Evolutionary conservation across 2,329 filamentous ascomycete species (phyloP).

Genomic region (Aspergillus novofumigatus): DNA sequence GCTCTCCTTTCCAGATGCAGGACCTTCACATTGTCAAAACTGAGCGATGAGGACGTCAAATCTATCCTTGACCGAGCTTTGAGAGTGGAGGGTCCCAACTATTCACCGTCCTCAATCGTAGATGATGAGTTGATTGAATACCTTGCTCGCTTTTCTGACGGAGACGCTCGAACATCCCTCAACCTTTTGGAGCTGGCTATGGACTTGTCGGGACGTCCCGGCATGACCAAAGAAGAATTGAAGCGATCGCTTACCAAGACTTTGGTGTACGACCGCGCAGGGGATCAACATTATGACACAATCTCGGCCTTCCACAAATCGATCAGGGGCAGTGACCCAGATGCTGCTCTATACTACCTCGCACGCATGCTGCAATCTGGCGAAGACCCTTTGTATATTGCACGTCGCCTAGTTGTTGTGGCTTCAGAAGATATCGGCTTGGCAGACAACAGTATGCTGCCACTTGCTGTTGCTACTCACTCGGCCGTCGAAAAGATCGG

Average conservation of each 20-base stretch:
- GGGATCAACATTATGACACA: slow-evolving; percentile 96
- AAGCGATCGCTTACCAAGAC: slow-evolving; percentile 85
- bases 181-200: slow-evolving; percentile 89
- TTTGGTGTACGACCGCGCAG: slow-evolving; percentile 87
- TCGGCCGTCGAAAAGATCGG: slow-evolving; percentile 88
- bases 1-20: slow-evolving; percentile 85
- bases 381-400: slow-evolving; percentile 89
- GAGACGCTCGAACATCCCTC: slow-evolving; percentile 86
- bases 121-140: slow-evolving; percentile 75
- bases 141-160: slow-evolving; percentile 81
- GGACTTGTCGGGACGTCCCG: slow-evolving; percentile 62
- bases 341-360: slow-evolving; percentile 90
- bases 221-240: slow-evolving; percentile 69
- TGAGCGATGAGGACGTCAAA: slow-evolving; percentile 67
- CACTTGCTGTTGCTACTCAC: slow-evolving; percentile 80
- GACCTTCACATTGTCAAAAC: slow-evolving; percentile 78
- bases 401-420: slow-evolving; percentile 88
- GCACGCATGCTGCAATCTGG: slow-evolving; percentile 93
- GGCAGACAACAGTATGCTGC: slow-evolving; percentile 78
- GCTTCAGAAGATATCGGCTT: slow-evolving; percentile 91
- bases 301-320: slow-evolving; percentile 98
- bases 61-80: slow-evolving; percentile 75
- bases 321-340: slow-evolving; percentile 77
- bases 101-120: slow-evolving; percentile 54
- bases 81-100: slow-evolving; percentile 53